phyloP scores from a whole-genome alignment of 2,329 filamentous ascomycete species.

The Aspergillus sp. region DNA sequence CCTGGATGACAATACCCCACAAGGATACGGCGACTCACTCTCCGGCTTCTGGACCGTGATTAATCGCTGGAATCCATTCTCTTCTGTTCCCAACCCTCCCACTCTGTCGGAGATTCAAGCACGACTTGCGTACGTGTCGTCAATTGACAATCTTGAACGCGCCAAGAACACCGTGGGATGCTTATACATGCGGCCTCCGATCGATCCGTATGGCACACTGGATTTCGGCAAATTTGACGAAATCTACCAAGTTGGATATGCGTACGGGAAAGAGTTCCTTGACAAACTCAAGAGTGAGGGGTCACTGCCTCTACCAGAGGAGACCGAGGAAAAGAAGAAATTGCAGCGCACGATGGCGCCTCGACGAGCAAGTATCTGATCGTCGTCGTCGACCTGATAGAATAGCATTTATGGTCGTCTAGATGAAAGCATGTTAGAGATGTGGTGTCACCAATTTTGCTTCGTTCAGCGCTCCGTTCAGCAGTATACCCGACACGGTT shows the following conservation, averaged over 20 bases:
- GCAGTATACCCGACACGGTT: background rate
- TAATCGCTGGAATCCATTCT: conserved; percentile 98
- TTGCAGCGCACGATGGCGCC: conserved; percentile 77
- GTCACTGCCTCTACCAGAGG: conserved; percentile 66
- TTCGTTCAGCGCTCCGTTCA: background rate
- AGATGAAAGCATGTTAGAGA: background rate
- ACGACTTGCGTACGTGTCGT: conserved; percentile 89
- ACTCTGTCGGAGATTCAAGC: conserved; percentile 96
- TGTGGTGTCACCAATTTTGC: background rate
- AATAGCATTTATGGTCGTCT: conserved; percentile 10
- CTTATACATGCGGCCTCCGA: conserved; percentile 92
- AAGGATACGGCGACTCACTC: conserved; percentile 88
- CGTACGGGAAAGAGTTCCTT: conserved; percentile 79
- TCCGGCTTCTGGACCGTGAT: conserved; percentile 93
- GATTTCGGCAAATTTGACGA: conserved; percentile 98
- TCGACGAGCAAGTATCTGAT: conserved; percentile 68
- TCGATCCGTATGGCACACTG: conserved; percentile 88
- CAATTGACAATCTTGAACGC: conserved; percentile 88
- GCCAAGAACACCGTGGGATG: conserved; percentile 90
- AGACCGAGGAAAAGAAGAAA: conserved; percentile 74
- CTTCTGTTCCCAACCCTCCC: conserved; percentile 81
- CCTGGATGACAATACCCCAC: conserved; percentile 86
- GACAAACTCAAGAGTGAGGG: conserved; percentile 75
- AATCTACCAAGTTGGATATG: conserved; percentile 86
- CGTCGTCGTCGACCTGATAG: background rate